These are phyloP conservation scores for Chimonanthus salicifolius DNA, from an alignment of 164 flowering plant genomes.

Conservation along the genomic window DNA sequence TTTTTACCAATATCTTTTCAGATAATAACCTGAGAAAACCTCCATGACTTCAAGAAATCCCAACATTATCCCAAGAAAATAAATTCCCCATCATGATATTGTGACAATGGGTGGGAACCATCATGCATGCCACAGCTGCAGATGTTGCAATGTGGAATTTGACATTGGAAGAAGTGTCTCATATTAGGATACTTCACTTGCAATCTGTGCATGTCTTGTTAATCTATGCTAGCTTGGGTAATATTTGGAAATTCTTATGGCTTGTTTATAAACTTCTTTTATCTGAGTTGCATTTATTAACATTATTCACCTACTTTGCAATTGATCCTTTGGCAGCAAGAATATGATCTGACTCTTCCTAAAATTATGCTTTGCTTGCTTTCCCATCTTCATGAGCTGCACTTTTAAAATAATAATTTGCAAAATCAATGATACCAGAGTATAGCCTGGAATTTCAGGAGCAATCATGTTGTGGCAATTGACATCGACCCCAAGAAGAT, in stretches of 20 bases:
- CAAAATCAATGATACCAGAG: background rate
- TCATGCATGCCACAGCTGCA: too few species aligned
- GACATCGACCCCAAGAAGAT: conserved; percentile 88
- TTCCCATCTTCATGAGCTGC: background rate
- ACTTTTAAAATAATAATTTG: background rate
- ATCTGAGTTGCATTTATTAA: background rate
- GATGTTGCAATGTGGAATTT: too few species aligned
- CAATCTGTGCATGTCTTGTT: too few species aligned
- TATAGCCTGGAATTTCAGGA: conserved; percentile 33
- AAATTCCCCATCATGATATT: too few species aligned
- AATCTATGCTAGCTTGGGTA: too few species aligned
- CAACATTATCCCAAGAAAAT: too few species aligned
- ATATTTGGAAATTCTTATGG: background rate
- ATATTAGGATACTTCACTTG: too few species aligned
- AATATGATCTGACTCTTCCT: background rate
- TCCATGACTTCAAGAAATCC: too few species aligned
- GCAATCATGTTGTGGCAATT: conserved; percentile 72
- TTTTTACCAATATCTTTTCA: too few species aligned
- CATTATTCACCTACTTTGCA: background rate
- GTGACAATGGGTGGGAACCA: too few species aligned
- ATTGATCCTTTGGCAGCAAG: background rate
- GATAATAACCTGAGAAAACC: too few species aligned
- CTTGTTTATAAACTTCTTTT: background rate
- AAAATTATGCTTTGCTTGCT: background rate
- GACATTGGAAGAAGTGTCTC: too few species aligned